Evolutionary conservation across 2,329 filamentous ascomycete genomes (phyloP), one percentile per base, ranked within the genome.

Genomic region (Calycina herbarum): DNA sequence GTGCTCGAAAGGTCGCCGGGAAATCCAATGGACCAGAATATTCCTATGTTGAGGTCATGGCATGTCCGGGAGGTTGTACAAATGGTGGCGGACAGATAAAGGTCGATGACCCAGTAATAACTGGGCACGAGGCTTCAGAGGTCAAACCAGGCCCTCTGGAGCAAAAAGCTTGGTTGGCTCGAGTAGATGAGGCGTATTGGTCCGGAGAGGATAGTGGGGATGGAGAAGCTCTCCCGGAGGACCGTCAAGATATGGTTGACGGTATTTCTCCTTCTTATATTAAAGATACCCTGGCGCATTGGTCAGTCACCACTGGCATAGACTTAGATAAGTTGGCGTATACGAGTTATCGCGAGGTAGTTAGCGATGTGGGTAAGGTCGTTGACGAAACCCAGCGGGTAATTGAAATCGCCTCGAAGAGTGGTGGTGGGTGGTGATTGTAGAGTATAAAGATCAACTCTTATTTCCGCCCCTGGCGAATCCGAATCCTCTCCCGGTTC

Each of bases 21-120:
- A 85, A 85, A 71, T 62, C 77, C 20, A 76, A 78, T 20, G 78
- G 79, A 5, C 78, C 85, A 6, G 92, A 97, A 42, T 94, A 94
- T 76, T 85, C 90, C n/a, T 98, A 96, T 78, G 91, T 98, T 33
- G 95, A 99, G 79, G 95, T 99, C 66, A 99, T 99, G 95, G 95
- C 95, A 15, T 99, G 95, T 77, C 95, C 95, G 0, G 95, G 95
- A n/a, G 95, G 95, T 2, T 99, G 95, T 80, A 99, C 95, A 63
- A 99, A 99, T 73, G 95, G 95, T 1, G 95, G 95, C 45, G 95
- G 95, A 0, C 95, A 99, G 80, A 89, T 99, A 76, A 97, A 97
- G 75, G 86, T 92, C 31, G 91, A 93, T 62, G 95, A 98, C 76
- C 86, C 91, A 6, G 80, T 87, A 13, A 79, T 89, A 10, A 73